Evolutionary conservation across 1,284 basidiomycete species (phyloP).

Genomic region (Puccinia horiana): DNA sequence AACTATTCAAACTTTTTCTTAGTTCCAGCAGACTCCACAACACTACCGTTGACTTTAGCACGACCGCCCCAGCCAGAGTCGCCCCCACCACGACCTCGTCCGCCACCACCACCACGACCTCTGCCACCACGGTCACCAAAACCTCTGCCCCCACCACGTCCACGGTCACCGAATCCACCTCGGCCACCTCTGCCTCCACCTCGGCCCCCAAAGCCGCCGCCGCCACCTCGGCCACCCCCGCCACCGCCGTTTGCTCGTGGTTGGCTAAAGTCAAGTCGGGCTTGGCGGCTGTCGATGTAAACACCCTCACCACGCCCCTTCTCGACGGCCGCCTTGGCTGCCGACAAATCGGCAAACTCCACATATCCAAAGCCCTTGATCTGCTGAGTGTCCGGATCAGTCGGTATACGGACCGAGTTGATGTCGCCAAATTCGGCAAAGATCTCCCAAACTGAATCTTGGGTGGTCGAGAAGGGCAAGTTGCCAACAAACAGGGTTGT

Average conservation of each 20-base stretch:
- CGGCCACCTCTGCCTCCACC: constrained; percentile 21
- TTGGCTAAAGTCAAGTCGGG: constrained; percentile 87
- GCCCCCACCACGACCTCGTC: constrained; percentile 56
- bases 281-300: constrained; percentile 77
- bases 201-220: constrained; percentile 52
- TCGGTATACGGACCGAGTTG: constrained; percentile 85
- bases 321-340: constrained; percentile 78
- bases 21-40: constrained; percentile 37
- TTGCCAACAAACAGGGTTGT: constrained; percentile 86
- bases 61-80: constrained; percentile 51
- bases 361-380: constrained; percentile 98
- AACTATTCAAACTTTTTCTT: constrained; percentile 45
- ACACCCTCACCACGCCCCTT: constrained; percentile 63
- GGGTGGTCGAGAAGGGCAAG: constrained; percentile 75
- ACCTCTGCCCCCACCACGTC: constrained; percentile 58
- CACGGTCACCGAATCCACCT: constrained; percentile 34
- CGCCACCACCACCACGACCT: constrained; percentile 59
- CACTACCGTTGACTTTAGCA: constrained; percentile 38
- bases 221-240: constrained; percentile 13
- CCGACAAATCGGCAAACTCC: constrained; percentile 79
- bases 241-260: constrained; percentile 72
- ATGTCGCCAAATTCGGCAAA: constrained; percentile 89
- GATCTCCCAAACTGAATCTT: constrained; percentile 86
- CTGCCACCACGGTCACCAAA: constrained; percentile 62
- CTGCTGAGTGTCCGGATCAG: constrained; percentile 84